Base-by-base conservation (phyloP, 2,329 filamentous ascomycete species). In the Diaporthe ampelina region DNA sequence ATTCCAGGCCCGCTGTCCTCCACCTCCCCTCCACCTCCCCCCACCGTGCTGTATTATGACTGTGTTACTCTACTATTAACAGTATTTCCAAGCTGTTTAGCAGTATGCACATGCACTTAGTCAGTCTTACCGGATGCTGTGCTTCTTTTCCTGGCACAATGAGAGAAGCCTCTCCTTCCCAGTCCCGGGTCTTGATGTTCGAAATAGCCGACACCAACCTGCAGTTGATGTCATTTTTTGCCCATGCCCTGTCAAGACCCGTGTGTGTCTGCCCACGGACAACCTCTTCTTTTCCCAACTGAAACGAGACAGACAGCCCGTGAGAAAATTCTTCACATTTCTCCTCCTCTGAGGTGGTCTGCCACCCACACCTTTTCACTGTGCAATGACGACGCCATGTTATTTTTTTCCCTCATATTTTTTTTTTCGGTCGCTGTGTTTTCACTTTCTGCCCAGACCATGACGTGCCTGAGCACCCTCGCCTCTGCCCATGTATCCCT, bases 331-430 rank as follows among this genome's bases (percentile, higher is more conserved):
- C 63, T 52, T 52, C 29, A 37, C 26, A 54, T 52, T 67, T 67
- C 61, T 67, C 45, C 63, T 67, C 63, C 63, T 67, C 63, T 67
- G 32, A 52, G 45, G 45, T 37, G 45, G 32, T 13, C 45, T 52
- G 63, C 6, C 63, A 52, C 63, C 63, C 63, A 52, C 63, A 67
- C 63, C 45, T 26, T 13, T 26, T 54, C 13, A 10, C 9, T 26
- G 19, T 40, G 61, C 61, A 37, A 52, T 52, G 63, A 67, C 45
- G 63, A 52, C n/a, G 21, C 48, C 45, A n/a, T 32, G 15, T 52
- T 52, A 7, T 52, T 52, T 50, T 56, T 45, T 10, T 5, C 9
- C 13, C 15, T 45, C 6, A 26, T 63, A 52, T 50, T 17, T 6
- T 35, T n/a, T n/a, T 17, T 35, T 13, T 43, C n/a, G 6, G 15